Base-by-base conservation (phyloP, 805 yeast species). In the Pichia heedii region DNA sequence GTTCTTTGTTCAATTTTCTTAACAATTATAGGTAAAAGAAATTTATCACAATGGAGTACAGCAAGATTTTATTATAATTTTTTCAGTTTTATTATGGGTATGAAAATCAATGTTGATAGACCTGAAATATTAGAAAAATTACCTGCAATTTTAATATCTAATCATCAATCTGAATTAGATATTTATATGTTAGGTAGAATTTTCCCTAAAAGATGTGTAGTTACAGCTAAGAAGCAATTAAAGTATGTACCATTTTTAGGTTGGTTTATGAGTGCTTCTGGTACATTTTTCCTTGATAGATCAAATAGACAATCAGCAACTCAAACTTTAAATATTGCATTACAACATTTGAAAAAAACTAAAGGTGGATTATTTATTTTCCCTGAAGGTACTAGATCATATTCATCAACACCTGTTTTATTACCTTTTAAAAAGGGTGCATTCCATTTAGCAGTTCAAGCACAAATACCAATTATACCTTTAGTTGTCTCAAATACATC, bases 351-450 rank as follows among this genome's bases (percentile, higher is more conserved):
- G 61, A 80, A 79, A 57, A 56, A 61, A 5, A 69, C 79, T 39
- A 77, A 79, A 56, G 80, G 89, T 54, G 85, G 83, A 15, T 71
- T 93, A 21, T 93, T 81, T 73, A 78, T 93, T 66, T 93, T 89
- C 71, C 96, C 97, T 22, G 99, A 93, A 65, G 99, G 99, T 22
- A 93, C 98, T 2, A 77, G 99, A 63, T 87, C 97, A 0, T 84
- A 81, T 50, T 66, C 83, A 11, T 64, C 75, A 21, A 71, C 71
- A 30, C 81, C 94, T 40, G 77, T 71, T 4, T 65, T 93, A 60
- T 71, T 87, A 40, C 95, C 95, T 1, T 87, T 93, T 68, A 93
- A 93, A 65, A 93, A 93, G 61, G 99, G 99, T 43, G 97, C 97
- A 0, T 93, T 93, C 79, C 97, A 93, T 64, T 73, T 93, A 57